Conservation (phyloP, 2,329 filamentous ascomycete species). For the Penicillium frequentans region DNA sequence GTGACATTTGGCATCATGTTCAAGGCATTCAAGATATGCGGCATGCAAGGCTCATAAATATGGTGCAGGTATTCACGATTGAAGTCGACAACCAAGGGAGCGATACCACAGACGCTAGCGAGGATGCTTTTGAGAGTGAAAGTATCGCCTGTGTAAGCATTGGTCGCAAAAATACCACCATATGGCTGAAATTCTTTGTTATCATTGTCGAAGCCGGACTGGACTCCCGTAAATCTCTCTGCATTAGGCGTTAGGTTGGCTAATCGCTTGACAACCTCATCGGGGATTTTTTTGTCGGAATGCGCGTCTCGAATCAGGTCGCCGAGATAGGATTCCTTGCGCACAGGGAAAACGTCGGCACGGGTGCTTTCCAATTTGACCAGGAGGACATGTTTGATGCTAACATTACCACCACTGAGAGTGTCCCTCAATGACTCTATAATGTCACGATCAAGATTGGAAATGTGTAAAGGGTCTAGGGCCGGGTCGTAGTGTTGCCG, state of each 20-base stretch:
- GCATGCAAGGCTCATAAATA: constrained; percentile 45
- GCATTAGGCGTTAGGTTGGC: constrained; percentile 25
- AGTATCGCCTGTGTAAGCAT: constrained; percentile 41
- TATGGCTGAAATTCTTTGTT: constrained; percentile 18
- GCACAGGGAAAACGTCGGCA: constrained; percentile 45
- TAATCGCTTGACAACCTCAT: constrained; percentile 24
- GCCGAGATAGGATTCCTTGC: constrained; percentile 34
- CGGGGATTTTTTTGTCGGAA: constrained; percentile 28
- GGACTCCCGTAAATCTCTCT: constrained; percentile 18
- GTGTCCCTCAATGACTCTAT: constrained; percentile 22
- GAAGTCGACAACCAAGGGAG: constrained; percentile 43
- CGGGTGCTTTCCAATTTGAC: constrained; percentile 46
- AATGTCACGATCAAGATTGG: constrained; percentile 38
- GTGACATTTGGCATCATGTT: constrained; percentile 10
- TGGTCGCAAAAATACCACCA: constrained; percentile 42
- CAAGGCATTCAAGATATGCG: constrained; percentile 28
- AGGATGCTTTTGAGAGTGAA: constrained; percentile 47
- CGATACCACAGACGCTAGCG: constrained; percentile 41
- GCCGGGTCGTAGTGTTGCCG: constrained; percentile 34
- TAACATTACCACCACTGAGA: constrained; percentile 21
- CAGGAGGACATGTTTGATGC: constrained; percentile 44
- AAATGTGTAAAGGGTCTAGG: constrained; percentile 43
- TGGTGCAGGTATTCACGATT: constrained; percentile 41
- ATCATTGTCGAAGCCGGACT: constrained; percentile 14
- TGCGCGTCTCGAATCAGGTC: constrained; percentile 36